Percentiles rank a stretch among this genome's conserved stretches.
Conservation (phyloP, 1,139 yeast species). For the Yamadazyma atmosphaerica region DNA sequence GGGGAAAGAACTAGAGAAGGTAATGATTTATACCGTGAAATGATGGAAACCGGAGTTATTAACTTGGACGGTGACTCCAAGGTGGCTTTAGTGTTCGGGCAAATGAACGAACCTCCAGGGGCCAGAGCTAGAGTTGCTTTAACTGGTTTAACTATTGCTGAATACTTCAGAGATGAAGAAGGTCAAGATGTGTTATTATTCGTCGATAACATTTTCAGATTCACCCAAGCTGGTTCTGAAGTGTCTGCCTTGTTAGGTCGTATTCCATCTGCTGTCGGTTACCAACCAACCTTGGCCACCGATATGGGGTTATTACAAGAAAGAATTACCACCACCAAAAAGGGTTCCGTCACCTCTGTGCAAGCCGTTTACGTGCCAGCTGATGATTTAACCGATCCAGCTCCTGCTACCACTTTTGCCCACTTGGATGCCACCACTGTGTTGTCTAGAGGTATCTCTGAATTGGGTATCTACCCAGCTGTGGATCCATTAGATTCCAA, state of each 20-base stretch:
- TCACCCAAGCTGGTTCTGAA: conserved; percentile 99
- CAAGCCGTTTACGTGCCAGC: conserved; percentile 99
- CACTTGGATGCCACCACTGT: conserved; percentile 99
- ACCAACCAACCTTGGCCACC: conserved; percentile 99
- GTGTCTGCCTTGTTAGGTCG: conserved; percentile 99
- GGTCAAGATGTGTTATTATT: conserved; percentile 99
- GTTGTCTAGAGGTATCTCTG: conserved; percentile 99
- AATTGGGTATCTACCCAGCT: conserved; percentile 99
- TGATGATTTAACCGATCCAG: conserved; percentile 99
- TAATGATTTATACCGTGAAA: conserved; percentile 99
- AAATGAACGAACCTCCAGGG: conserved; percentile 99
- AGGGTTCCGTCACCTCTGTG: conserved; percentile 99
- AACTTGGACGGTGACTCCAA: conserved; percentile 99
- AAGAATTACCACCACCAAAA: conserved; percentile 99
- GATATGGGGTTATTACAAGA: conserved; percentile 99
- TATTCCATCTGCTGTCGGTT: conserved; percentile 99
- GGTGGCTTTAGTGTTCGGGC: conserved; percentile 99
- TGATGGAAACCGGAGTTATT: conserved; percentile 99
- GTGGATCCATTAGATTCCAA: conserved; percentile 99
- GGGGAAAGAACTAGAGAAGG: conserved; percentile 99
- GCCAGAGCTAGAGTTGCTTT: conserved; percentile 99
- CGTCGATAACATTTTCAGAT: conserved; percentile 99
- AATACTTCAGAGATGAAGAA: conserved; percentile 99
- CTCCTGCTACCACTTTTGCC: conserved; percentile 99
- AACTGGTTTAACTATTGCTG: conserved; percentile 99